phyloP scores from a whole-genome alignment of 345 rosid species.

The Euphorbia lathyris region DNA sequence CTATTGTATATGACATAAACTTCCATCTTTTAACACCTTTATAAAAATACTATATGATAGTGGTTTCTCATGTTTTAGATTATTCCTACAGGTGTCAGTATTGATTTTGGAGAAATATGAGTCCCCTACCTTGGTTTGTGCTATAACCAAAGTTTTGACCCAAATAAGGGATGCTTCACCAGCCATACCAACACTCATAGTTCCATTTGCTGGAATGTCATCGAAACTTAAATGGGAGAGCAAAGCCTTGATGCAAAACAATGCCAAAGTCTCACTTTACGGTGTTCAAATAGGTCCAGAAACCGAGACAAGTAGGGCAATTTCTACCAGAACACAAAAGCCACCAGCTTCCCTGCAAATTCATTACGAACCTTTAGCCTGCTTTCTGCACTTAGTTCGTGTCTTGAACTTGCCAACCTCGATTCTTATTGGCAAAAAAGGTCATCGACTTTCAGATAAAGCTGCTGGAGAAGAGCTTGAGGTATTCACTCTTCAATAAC shows the following conservation, averaged over 20 bases:
- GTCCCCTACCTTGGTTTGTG: constrained; percentile 57
- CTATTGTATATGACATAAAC: neutral
- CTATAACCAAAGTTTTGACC: constrained; percentile 53
- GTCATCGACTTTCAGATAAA: constrained; percentile 34
- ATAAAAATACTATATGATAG: neutral
- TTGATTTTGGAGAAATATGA: constrained; percentile 51
- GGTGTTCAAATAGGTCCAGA: constrained; percentile 60
- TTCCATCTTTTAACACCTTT: neutral
- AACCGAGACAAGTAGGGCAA: constrained; percentile 41
- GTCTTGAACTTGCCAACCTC: constrained; percentile 54
- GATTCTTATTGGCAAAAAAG: constrained; percentile 51
- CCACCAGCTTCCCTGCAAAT: constrained; percentile 56
- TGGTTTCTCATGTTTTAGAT: neutral
- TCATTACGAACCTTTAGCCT: constrained; percentile 69
- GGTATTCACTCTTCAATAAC: constrained; percentile 39
- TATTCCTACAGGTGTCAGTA: constrained; percentile 49
- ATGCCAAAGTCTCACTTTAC: constrained; percentile 37
- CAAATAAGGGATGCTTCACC: constrained; percentile 31
- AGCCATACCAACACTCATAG: constrained; percentile 35
- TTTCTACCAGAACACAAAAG: constrained; percentile 47
- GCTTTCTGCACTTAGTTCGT: constrained; percentile 69
- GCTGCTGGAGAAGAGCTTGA: constrained; percentile 45
- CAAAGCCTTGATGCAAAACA: constrained; percentile 30
- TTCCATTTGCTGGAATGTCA: constrained; percentile 51
- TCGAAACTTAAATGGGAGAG: constrained; percentile 63